Conservation (phyloP, 768 basidiomycete genomes). For the Leccinum fibrillosum region DNA sequence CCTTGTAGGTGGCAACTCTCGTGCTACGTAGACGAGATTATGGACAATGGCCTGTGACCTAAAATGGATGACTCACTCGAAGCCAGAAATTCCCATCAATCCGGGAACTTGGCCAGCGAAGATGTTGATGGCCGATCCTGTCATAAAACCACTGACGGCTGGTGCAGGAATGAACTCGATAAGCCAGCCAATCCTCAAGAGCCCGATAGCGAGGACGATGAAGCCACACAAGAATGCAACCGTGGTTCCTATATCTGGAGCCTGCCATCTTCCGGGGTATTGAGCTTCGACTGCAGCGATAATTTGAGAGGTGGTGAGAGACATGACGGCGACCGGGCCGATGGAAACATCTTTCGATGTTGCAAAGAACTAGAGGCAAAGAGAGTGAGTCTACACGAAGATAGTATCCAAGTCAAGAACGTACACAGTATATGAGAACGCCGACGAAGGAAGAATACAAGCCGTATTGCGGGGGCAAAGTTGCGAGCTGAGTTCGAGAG, state of each 20-base stretch:
- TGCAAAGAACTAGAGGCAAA: slow-evolving; percentile 70
- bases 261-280: slow-evolving; percentile 56
- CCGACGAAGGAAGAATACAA: slow-evolving; percentile 94
- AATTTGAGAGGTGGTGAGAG: slow-evolving; percentile 79
- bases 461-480: slow-evolving; percentile 83
- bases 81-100: slow-evolving; percentile 81
- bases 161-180: slow-evolving; percentile 92
- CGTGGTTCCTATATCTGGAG: slow-evolving; percentile 77
- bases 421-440: slow-evolving; percentile 76
- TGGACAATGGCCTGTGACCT: background rate
- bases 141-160: slow-evolving; percentile 92
- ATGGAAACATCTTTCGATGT: slow-evolving; percentile 82
- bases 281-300: slow-evolving; percentile 59
- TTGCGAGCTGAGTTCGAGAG: slow-evolving; percentile 59
- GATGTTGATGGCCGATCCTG: slow-evolving; percentile 94
- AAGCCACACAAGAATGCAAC: slow-evolving; percentile 87
- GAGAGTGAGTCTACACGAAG: background rate
- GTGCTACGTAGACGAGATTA: slow-evolving; percentile 49
- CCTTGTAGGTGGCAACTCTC: slow-evolving; percentile 76
- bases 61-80: slow-evolving; percentile 57
- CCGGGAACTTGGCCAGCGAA: slow-evolving; percentile 85
- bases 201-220: slow-evolving; percentile 85
- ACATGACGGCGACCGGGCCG: slow-evolving; percentile 99
- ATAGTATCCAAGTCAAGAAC: slow-evolving; percentile 20
- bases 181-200: slow-evolving; percentile 89